Percentiles rank a stretch among this genome's conserved stretches.
Conservation (phyloP, 441 rosid genomes). For the Pelargonium australe region DNA sequence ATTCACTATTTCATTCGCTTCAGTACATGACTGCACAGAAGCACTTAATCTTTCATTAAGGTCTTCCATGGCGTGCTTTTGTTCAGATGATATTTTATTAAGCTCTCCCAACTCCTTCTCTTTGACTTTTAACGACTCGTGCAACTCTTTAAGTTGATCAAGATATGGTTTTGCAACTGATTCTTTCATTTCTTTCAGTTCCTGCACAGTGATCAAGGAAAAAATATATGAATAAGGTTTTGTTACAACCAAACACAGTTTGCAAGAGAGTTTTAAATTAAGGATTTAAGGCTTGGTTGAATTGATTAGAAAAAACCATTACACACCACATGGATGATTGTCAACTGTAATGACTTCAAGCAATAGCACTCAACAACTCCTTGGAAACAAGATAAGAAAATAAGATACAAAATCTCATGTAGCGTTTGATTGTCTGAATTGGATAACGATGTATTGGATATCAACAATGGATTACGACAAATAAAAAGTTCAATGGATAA, state of each 20-base stretch:
- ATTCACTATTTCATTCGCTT: slow-evolving; percentile 78
- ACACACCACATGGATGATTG: too few species aligned
- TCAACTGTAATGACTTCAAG: too few species aligned
- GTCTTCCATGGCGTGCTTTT: slow-evolving; percentile 70
- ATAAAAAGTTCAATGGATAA: too few species aligned
- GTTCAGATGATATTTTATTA: slow-evolving; percentile 60
- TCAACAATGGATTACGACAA: too few species aligned
- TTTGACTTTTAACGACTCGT: slow-evolving; percentile 41
- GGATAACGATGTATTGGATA: too few species aligned
- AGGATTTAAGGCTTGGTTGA: too few species aligned
- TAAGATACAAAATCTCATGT: too few species aligned
- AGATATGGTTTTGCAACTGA: slow-evolving; percentile 45
- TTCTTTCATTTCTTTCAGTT: slow-evolving; percentile 58
- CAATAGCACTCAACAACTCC: too few species aligned
- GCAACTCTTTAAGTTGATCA: slow-evolving; percentile 49
- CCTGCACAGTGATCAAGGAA: slow-evolving; percentile 36
- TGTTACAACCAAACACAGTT: not conserved
- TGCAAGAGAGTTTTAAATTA: not conserved
- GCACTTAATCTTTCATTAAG: slow-evolving; percentile 67
- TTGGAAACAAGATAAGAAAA: too few species aligned
- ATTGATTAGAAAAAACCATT: too few species aligned
- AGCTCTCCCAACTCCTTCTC: slow-evolving; percentile 56
- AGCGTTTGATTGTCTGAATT: too few species aligned
- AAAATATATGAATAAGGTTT: not conserved
- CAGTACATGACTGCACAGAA: slow-evolving; percentile 73